Percentiles rank a stretch among this genome's conserved stretches.
Conservation (phyloP, 192 early-diverging fungal genomes). For the Coemansia sp. region DNA sequence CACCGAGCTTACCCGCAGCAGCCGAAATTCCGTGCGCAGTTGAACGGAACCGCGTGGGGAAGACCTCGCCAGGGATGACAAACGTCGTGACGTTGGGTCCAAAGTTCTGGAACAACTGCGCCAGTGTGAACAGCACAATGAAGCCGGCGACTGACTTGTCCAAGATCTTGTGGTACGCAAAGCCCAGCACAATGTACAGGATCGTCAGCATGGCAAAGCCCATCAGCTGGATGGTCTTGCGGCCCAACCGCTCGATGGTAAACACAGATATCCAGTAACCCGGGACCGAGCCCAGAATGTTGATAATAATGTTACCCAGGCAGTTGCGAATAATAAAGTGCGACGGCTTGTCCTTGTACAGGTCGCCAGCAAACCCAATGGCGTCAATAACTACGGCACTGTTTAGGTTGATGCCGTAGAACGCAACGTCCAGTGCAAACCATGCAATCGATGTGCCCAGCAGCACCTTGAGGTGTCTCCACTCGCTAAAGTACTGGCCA, state of each 20-base stretch:
- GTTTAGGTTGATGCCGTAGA: conserved; percentile 84
- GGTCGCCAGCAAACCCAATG: conserved; percentile 62
- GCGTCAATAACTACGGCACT: conserved; percentile 68
- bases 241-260: conserved; percentile 83
- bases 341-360: conserved; percentile 16
- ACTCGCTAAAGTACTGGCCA: conserved; percentile 4
- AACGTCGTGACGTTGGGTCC: conserved; percentile 94
- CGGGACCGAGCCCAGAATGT: conserved; percentile 80
- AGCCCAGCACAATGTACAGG: conserved; percentile 72
- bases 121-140: conserved; percentile 64
- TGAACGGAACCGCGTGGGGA: conserved; percentile 79
- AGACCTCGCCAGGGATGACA: conserved; percentile 79
- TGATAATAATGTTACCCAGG: conserved; percentile 91
- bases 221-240: conserved; percentile 88
- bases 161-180: conserved; percentile 67
- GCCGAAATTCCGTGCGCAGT: conserved; percentile 82
- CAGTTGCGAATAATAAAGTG: conserved; percentile 65
- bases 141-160: conserved; percentile 60
- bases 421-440: conserved; percentile 79
- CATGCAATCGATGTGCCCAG: conserved; percentile 73
- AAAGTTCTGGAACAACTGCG: conserved; percentile 90
- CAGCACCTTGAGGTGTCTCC: conserved; percentile 74
- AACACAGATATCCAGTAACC: conserved; percentile 96
- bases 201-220: conserved; percentile 82
- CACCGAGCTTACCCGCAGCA: conserved; percentile 76